Conservation (phyloP, 139 green algal genomes). For the Tetradesmus lagerheimii region DNA sequence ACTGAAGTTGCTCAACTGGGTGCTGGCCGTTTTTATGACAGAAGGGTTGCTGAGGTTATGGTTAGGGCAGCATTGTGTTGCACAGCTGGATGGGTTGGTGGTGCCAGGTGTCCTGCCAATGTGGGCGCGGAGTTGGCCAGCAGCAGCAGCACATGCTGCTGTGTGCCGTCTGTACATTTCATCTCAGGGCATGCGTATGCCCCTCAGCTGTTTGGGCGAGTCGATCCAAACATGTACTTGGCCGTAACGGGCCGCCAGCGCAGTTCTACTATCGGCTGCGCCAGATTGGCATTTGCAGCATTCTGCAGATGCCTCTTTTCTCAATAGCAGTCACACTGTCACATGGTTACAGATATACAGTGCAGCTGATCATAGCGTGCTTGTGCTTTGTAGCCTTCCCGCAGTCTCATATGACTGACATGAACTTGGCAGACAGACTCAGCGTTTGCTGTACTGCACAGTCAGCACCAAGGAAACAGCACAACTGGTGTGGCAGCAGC, state of each 20-base stretch:
- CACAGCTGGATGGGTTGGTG: not conserved
- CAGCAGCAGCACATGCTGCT: not conserved
- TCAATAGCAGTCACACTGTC: no score
- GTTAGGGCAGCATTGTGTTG: not conserved
- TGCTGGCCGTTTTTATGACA: not conserved
- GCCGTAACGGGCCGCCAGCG: not conserved
- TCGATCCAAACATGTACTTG: not conserved
- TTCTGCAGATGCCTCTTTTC: not conserved
- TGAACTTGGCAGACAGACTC: not conserved
- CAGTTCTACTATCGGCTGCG: not conserved
- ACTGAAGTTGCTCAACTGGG: not conserved
- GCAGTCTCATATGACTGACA: no score
- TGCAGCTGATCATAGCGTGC: not conserved
- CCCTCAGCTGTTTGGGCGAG: not conserved
- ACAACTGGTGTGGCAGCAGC: no score
- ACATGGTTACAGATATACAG: not conserved
- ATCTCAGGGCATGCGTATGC: not conserved
- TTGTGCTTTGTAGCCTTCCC: no score
- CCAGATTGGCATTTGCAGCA: not conserved
- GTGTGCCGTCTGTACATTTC: not conserved
- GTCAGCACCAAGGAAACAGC: not conserved
- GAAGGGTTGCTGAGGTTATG: not conserved
- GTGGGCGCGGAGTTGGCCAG: not conserved
- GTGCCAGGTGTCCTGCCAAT: not conserved
- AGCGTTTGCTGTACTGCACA: not conserved